Conservation (phyloP, 805 yeast genomes). For the Nakazawaea populi region DNA sequence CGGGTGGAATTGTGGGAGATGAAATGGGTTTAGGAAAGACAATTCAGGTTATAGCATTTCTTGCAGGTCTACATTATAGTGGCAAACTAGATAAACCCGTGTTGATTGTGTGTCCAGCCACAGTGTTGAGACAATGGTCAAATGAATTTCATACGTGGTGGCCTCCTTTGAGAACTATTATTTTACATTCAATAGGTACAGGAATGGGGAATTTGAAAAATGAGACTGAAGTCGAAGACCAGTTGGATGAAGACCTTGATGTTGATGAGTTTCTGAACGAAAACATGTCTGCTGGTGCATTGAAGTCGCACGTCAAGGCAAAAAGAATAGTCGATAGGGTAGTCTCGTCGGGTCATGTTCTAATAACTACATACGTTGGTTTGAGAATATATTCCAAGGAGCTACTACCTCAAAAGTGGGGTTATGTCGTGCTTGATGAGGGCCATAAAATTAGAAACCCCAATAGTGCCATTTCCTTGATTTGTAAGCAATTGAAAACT, state of each 20-base stretch:
- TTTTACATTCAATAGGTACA: constrained; percentile 86
- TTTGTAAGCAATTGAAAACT: constrained; percentile 80
- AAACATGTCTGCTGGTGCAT: constrained; percentile 19
- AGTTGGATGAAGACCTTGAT: constrained; percentile 41
- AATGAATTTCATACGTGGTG: constrained; percentile 96
- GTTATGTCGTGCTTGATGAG: constrained; percentile 87
- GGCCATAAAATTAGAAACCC: constrained; percentile 98
- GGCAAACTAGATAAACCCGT: constrained; percentile 71
- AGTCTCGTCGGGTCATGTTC: constrained; percentile 66
- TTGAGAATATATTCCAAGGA: constrained; percentile 59
- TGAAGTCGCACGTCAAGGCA: constrained; percentile 23
- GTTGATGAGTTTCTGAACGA: constrained; percentile 29
- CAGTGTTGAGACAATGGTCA: constrained; percentile 96
- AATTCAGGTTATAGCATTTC: constrained; percentile 82
- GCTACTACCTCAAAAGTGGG: constrained; percentile 72
- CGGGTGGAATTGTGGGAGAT: constrained; percentile 96
- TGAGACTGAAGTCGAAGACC: constrained; percentile 36
- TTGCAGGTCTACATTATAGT: constrained; percentile 88
- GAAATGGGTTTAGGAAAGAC: constrained; percentile 99
- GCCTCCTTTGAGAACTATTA: constrained; percentile 87
- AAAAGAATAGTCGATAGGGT: constrained; percentile 50
- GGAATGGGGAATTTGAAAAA: constrained; percentile 53
- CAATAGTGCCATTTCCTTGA: constrained; percentile 77
- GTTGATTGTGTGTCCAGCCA: constrained; percentile 90
- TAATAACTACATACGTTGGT: constrained; percentile 91